Base-by-base conservation (phyloP, 805 yeast genomes). In the Candida berthetii region DNA sequence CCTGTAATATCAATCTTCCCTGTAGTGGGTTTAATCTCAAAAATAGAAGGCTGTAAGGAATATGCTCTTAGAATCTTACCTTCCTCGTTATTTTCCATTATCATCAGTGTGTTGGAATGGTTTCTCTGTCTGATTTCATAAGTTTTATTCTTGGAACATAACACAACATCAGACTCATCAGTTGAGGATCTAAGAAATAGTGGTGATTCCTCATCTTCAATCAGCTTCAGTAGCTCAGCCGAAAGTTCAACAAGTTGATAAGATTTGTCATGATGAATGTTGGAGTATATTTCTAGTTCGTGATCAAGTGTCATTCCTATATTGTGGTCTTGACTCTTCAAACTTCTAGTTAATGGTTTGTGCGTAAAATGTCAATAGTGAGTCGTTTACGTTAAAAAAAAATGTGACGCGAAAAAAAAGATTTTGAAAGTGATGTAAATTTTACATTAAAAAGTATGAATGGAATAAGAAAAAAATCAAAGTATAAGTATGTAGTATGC, bases 61-160 rank as follows among this genome's bases (percentile, higher is more conserved):
- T 61, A 52, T 42, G 69, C 61, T 59, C 68, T 42, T 19, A 60
- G 13, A 58, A 48, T 46, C 1, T 66, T 40, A 5, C 46, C 52
- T 1, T 61, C 55, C 6, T 52, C 58, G 11, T 31, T 11, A 17
- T 25, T 10, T 1, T 58, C 58, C 56, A 77, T 55, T 18, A 89
- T 46, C 49, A 88, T 57, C n/a, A 85, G 80, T 4, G 91, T 75
- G 58, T 91, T 89, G 7, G 96, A 85, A 59, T 91, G 97, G 55
- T 87, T 86, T 66, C 85, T 82, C 53, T 84, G 90, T 40, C 87
- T 70, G 15, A 89, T 51, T 36, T 69, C 66, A 75, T 77, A 89
- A 0, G 95, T 84, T 39, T 68, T 60, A 24, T 62, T 48, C 3
- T 62, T 49, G 1, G 91, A 75, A 44, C 90, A 82, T 14, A 88